phyloP scores from a whole-genome alignment of 2,329 filamentous ascomycete species.

The Cyphellophora europaea region DNA sequence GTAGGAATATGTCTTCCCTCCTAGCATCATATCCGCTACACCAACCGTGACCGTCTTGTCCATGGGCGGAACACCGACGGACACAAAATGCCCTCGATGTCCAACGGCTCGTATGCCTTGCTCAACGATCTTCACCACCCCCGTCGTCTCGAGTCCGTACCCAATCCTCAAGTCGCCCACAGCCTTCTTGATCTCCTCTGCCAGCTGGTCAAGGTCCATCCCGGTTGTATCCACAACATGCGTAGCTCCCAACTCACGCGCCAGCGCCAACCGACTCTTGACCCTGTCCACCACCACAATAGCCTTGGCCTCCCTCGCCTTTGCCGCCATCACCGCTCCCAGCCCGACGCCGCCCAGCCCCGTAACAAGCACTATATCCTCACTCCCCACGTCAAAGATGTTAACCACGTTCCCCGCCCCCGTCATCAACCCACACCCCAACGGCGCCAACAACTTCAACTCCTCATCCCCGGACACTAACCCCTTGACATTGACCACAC shows the following conservation, averaged over 20 bases:
- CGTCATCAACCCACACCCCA: constrained; percentile 26
- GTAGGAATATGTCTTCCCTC: constrained; percentile 39
- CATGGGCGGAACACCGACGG: constrained; percentile 40
- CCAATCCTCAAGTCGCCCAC: constrained; percentile 32
- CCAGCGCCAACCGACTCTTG: constrained; percentile 26
- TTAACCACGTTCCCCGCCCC: constrained; percentile 33
- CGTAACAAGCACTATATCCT: constrained; percentile 32
- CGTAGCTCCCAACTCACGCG: constrained; percentile 32
- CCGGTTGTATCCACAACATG: constrained; percentile 26
- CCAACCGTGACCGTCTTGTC: constrained; percentile 33
- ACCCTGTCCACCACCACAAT: constrained; percentile 35
- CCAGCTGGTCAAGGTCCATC: constrained; percentile 19
- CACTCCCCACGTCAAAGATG: constrained; percentile 26
- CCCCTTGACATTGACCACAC: constrained; percentile 19
- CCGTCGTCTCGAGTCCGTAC: constrained; percentile 43
- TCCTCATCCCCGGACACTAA: constrained; percentile 12
- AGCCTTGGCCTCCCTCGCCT: constrained; percentile 28
- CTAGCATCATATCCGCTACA: constrained; percentile 31
- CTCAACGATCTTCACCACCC: constrained; percentile 32
- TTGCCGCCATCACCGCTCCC: constrained; percentile 39
- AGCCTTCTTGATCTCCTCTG: constrained; percentile 26
- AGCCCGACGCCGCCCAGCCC: constrained; percentile 40
- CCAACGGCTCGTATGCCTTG: constrained; percentile 34
- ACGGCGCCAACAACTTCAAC: constrained; percentile 20
- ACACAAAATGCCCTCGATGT: constrained; percentile 39